Conservation (phyloP, 2,329 filamentous ascomycete genomes). For the Corinectria fuckeliana region DNA sequence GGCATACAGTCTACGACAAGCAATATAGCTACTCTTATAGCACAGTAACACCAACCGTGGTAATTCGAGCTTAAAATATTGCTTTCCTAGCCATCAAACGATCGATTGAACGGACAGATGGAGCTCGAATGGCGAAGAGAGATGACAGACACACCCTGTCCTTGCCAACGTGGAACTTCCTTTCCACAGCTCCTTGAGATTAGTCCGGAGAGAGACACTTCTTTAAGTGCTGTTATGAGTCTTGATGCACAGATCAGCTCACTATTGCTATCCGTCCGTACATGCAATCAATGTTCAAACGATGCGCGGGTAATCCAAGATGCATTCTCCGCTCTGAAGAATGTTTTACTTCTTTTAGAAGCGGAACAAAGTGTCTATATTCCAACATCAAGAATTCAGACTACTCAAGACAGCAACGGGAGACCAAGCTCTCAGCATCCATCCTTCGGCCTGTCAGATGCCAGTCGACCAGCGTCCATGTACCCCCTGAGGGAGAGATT, state of each 20-base stretch:
- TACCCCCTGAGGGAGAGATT: neutral
- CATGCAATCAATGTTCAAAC: constrained; percentile 4
- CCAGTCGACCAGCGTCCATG: neutral
- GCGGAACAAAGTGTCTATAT: constrained; percentile 3
- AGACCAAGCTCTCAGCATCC: neutral
- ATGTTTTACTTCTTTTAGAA: neutral
- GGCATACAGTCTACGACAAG: neutral
- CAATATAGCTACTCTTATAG: neutral
- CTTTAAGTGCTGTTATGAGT: constrained; percentile 2
- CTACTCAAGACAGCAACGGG: neutral
- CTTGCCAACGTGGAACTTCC: constrained; percentile 1
- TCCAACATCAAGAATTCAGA: neutral
- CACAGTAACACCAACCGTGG: neutral
- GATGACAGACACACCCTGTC: constrained; percentile 1
- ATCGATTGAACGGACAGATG: neutral
- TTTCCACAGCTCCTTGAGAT: constrained; percentile 2
- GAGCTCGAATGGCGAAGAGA: neutral
- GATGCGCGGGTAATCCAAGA: neutral
- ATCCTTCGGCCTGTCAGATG: neutral
- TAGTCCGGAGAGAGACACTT: neutral
- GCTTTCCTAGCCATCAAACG: neutral
- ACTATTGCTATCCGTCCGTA: constrained; percentile 2
- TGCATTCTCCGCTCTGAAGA: constrained; percentile 1
- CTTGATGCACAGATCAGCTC: constrained; percentile 6
- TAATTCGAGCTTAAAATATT: neutral